Base-by-base conservation (phyloP, 73 alveolate genomes). In the Loxodes magnus region DNA sequence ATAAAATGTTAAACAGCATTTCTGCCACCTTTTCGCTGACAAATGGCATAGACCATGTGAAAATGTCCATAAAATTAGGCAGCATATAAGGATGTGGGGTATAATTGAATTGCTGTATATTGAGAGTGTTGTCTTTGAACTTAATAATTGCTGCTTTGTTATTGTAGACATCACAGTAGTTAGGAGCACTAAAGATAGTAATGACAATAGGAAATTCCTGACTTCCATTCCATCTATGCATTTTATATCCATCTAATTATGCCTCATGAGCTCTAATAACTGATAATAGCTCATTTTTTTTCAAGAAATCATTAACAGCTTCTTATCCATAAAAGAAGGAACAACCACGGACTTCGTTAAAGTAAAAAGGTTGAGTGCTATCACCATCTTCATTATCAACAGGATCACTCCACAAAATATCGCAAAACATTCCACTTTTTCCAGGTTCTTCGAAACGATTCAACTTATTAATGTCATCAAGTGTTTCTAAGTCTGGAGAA, bases 251-350 rank as follows among this genome's bases (percentile, higher is more conserved):
- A 51, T 87, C 97, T 31, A 87, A 67, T 65, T 87, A 73, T 4
- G 94, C 94, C 63, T 88, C 97, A 65, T 88, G 97, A 3, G 97
- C 97, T 42, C 97, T 52, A 19, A 88, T 75, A 5, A 88, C 63
- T 22, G 90, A 73, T 39, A 67, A 27, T 12, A 60, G 38, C 9
- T 64, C 48, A 53, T 77, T 77, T 28, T 43, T 46, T n/a, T 61
- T 71, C 20, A 76, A 31, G 33, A 76, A 62, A 30, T 71, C 67
- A 6, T 33, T 25, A 3, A 64, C 73, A 5, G 88, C 91, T 26
- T 64, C 56, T 27, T 64, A 54, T 2, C 91, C 91, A 36, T 72
- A 77, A 54, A 67, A 54, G 51, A 43, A 64, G 22, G 72, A 55
- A 43, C 94, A 82, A 3, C 90, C 90, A 17, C 90, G 56, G 5